These are phyloP conservation scores for Solanum chiquidenum DNA, from an alignment of 257 asterid species.

Conservation along the genomic window DNA sequence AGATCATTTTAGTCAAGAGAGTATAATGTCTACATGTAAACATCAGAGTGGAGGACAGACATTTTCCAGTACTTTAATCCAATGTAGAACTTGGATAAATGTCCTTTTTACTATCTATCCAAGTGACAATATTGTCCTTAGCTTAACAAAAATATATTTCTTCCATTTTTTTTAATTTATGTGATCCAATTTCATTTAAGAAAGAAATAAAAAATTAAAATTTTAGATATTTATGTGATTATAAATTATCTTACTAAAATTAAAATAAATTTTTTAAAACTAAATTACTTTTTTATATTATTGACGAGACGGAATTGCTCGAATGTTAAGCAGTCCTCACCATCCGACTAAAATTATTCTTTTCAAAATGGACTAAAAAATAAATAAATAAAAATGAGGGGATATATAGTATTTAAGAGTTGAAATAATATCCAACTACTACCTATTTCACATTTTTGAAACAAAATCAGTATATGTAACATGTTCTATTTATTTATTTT, in stretches of 20 bases:
- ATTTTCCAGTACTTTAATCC: conserved; percentile 28
- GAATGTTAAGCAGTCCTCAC: no score
- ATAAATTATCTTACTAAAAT: no score
- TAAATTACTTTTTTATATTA: no score
- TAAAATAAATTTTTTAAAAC: no score
- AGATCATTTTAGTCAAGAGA: conserved; percentile 29
- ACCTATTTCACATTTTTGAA: not conserved
- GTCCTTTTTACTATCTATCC: conserved; percentile 2
- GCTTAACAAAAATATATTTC: not conserved
- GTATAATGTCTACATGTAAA: conserved; percentile 17
- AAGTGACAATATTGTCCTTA: conserved; percentile 15
- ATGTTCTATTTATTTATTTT: not conserved
- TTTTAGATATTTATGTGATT: no score
- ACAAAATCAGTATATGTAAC: not conserved
- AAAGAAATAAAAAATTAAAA: not conserved
- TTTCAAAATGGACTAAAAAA: no score
- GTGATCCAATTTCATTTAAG: not conserved
- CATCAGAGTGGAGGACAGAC: conserved; percentile 55
- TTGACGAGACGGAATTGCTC: no score
- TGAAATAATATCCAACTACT: not conserved
- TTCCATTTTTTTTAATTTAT: not conserved
- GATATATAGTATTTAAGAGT: not conserved
- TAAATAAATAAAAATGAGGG: no score
- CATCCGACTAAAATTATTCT: no score
- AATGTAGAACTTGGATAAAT: not conserved